Conservation (phyloP, 2,329 filamentous ascomycete species). For the Cordyceps sp. region DNA sequence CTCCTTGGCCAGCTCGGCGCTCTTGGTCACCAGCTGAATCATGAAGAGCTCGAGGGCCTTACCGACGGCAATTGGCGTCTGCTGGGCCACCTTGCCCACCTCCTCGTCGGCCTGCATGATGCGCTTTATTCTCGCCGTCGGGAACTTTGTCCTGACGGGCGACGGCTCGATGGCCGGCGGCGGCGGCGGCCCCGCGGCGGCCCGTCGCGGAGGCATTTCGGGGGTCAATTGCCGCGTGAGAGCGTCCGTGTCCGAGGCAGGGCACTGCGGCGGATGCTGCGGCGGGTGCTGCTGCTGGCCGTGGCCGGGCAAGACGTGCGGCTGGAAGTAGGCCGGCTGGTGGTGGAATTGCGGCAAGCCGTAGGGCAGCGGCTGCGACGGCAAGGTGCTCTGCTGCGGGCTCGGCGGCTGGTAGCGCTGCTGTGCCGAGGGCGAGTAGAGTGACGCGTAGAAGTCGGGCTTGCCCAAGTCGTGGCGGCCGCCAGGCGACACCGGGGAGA, state of each 20-base stretch:
- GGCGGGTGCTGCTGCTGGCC: not conserved
- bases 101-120: constrained; percentile 99
- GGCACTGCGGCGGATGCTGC: no score
- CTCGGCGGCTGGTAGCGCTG: constrained; percentile 8
- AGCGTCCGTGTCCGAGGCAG: no score
- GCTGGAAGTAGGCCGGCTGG: not conserved
- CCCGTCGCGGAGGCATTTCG: constrained; percentile 18
- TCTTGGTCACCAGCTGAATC: constrained; percentile 82
- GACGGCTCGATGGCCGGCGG: constrained; percentile 37
- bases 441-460: constrained; percentile 6
- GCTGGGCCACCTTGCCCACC: constrained; percentile 94
- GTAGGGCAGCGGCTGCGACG: constrained; percentile 5
- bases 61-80: constrained; percentile 87
- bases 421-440: constrained; percentile 7
- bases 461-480: constrained; percentile 10
- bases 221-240: no score
- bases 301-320: not conserved
- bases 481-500: no score
- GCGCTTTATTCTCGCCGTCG: constrained; percentile 90
- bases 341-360: constrained; percentile 3
- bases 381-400: constrained; percentile 5
- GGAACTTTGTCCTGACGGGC: constrained; percentile 86
- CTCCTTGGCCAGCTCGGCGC: constrained; percentile 65
- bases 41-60: constrained; percentile 97
- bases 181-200: constrained; percentile 13